Evolutionary conservation across 1,284 basidiomycete genomes (phyloP).

Genomic region (Vanrija pseudolonga): DNA sequence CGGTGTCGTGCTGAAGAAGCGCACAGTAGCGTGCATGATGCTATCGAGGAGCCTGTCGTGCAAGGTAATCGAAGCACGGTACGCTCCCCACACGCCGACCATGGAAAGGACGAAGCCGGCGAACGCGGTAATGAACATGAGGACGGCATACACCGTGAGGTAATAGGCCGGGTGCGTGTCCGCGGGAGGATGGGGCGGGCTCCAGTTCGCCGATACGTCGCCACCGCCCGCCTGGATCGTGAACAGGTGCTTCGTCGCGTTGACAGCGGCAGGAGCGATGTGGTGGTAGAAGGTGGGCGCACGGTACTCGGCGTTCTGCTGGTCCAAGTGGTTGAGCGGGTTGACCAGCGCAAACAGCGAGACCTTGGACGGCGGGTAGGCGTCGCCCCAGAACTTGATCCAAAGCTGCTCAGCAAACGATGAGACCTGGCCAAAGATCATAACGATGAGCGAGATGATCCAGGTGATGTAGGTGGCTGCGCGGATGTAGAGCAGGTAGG

Average conservation of each 20-base stretch:
- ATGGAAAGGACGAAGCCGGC: constrained; percentile 37
- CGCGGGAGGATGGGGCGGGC: too few relatives aligned
- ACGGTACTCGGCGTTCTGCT: background rate
- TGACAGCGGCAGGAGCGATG: too few relatives aligned
- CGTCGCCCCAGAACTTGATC: constrained; percentile 62
- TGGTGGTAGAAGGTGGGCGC: too few relatives aligned
- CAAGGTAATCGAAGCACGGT: constrained; percentile 53
- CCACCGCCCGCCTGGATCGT: background rate
- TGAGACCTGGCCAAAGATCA: constrained; percentile 54
- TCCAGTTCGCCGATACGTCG: constrained; percentile 33
- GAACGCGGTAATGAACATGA: constrained; percentile 34
- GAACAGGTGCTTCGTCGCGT: too few relatives aligned
- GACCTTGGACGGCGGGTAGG: constrained; percentile 27
- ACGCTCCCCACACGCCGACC: constrained; percentile 51
- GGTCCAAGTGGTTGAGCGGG: constrained; percentile 9
- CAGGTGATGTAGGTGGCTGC: constrained; percentile 47
- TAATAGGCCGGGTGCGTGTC: constrained; percentile 47
- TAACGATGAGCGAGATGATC: constrained; percentile 33
- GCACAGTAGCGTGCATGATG: constrained; percentile 38
- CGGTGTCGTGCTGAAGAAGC: constrained; percentile 48
- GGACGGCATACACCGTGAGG: constrained; percentile 45
- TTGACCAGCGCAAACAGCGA: constrained; percentile 19
- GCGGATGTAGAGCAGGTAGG: constrained; percentile 71
- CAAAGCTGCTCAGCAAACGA: constrained; percentile 55
- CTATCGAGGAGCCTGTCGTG: constrained; percentile 41